Base-by-base conservation (phyloP, 2,329 filamentous ascomycete species). In the Mollisia scopiformis region DNA sequence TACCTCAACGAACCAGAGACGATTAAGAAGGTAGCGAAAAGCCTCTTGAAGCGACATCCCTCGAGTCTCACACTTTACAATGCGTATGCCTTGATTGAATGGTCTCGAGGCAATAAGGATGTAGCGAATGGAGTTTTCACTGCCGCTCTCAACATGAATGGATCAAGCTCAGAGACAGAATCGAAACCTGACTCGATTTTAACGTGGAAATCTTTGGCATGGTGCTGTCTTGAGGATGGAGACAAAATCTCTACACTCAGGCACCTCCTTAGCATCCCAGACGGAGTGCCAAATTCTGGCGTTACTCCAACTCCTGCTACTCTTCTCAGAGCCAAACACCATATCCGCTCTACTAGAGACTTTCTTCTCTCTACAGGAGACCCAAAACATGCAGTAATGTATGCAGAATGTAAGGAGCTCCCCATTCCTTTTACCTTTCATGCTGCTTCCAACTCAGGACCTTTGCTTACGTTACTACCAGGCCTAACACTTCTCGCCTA, bases 1-100 rank as follows among this genome's bases (percentile, higher is more conserved):
- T 84, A 82, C 53, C 71, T 75, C 0, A 83, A 84, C 58, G 82
- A 87, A 46, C 78, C 82, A 0, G 70, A 74, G 1, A 79, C 76
- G 1, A 84, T 87, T 27, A 88, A 85, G 66, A 96, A 92, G 71
- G 79, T 82, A 6, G 91, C 92, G 0, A 96, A 92, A 69, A 75
- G 76, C 6, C 77, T 96, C 0, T 75, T 97, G n/a, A 94, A 90
- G 71, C 81, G 81, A 51, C 84, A 85, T 58, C 80, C 87, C 0
- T 80, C 84, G 1, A 89, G 86, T 67, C 73, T 91, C 2, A 78
- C 80, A 14, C 78, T 97, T 0, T 97, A 96, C 75, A 90, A 92
- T 66, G 86, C 88, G 0, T 96, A 94, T 70, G 91, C 89, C 0
- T 76, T 92, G 14, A 85, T 92, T 3, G 91, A 96, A 74, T 81